Evolutionary conservation across 441 rosid genomes (phyloP), one percentile per base, ranked within the genome.

Genomic region (Populus hybrid): DNA sequence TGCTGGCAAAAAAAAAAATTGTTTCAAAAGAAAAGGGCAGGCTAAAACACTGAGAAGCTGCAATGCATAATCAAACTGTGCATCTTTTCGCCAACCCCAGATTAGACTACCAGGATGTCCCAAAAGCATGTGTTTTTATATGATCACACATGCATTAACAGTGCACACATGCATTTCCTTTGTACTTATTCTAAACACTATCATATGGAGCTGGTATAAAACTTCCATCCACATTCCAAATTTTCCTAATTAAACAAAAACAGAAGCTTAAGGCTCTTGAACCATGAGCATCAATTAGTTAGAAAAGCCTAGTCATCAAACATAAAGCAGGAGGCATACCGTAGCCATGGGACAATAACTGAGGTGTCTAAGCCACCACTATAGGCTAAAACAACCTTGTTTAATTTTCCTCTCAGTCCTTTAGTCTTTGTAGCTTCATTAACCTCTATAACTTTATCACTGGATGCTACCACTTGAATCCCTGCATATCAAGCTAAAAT

Each of bases 301-400:
- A 30, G 38, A 7, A 38, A 77, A 69, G 32, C 18, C 54, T 23
- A 34, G 32, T n/a, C 3, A 46, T 32, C 20, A 46, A 79, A 75
- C n/a, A 16, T 40, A 61, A 74, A 50, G 69, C 50, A 75, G 68
- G 73, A 46, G 35, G 50, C 77, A 72, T 83, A 95, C 98, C 95
- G 91, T 68, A 93, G 85, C 99, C 99, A 95, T 36, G 99, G 99
- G 35, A 95, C 98, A 78, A 93, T 94, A 8, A 95, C 98, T 4
- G 97, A 95, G 73, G 99, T 95, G 87, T 95, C 98, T 73, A 95
- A 84, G 75, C 98, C 99, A 72, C 99, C 98, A 73, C 99, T 93
- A 70, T 93, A 93, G 73, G 99, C 97, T 63, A 95, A 87, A 78
- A 95, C 99, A 35, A 95, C 99, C 73, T 93, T 95, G 38, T 93